These are phyloP conservation scores for Microcera coccophila DNA, from an alignment of 2,329 filamentous ascomycete species.

Conservation along the genomic window DNA sequence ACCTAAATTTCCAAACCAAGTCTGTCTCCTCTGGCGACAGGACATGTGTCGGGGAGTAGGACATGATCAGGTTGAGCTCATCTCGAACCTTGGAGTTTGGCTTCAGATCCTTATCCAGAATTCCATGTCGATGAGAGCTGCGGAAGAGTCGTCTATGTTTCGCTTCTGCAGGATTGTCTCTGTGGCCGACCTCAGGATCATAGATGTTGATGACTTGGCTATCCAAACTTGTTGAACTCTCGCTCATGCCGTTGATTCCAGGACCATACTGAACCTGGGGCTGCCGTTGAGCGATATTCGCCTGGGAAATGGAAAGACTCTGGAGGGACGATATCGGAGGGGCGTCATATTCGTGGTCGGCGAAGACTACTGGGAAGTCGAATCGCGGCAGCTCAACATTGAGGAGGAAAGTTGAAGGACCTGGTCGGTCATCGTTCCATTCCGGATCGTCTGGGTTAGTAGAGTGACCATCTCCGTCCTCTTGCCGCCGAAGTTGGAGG, in stretches of 20 bases:
- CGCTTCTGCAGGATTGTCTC: constrained; percentile 89
- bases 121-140: constrained; percentile 85
- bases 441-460: constrained; percentile 29
- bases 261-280: constrained; percentile 89
- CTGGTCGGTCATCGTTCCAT: constrained; percentile 43
- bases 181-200: constrained; percentile 84
- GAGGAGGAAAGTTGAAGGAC: constrained; percentile 66
- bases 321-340: constrained; percentile 76
- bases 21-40: constrained; percentile 91
- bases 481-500: constrained; percentile 45
- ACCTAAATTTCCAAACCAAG: constrained; percentile 94
- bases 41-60: constrained; percentile 86
- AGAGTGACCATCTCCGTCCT: constrained; percentile 36
- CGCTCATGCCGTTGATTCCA: constrained; percentile 70
- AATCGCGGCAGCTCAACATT: constrained; percentile 92
- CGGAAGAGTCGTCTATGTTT: constrained; percentile 91
- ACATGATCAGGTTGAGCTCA: constrained; percentile 85
- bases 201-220: constrained; percentile 78
- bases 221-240: constrained; percentile 44
- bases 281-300: constrained; percentile 70
- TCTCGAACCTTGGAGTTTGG: constrained; percentile 95
- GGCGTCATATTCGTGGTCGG: constrained; percentile 85
- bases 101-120: constrained; percentile 89
- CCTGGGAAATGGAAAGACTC: constrained; percentile 53
- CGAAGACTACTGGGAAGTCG: constrained; percentile 92